Evolutionary conservation across 2,329 filamentous ascomycete species (phyloP).

Genomic region (Xylogone sp.): DNA sequence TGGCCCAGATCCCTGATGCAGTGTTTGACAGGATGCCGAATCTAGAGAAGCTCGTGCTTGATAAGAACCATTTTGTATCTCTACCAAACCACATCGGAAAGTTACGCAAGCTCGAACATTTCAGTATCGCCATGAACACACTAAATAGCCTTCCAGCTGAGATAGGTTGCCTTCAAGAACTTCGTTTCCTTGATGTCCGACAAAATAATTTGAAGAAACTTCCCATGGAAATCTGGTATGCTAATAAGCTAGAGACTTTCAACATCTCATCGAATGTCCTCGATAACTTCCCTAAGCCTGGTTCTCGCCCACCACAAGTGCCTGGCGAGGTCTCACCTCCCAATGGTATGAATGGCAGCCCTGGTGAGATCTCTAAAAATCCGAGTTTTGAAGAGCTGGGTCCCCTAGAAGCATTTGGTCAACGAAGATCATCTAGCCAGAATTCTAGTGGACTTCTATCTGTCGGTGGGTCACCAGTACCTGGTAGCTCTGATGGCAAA

Average conservation of each 20-base stretch:
- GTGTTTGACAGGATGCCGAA: slow-evolving; percentile 85
- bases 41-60: slow-evolving; percentile 81
- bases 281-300: slow-evolving; percentile 83
- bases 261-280: slow-evolving; percentile 96
- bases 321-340: slow-evolving; percentile 43
- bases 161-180: slow-evolving; percentile 80
- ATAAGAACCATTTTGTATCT: slow-evolving; percentile 94
- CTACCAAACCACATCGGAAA: slow-evolving; percentile 82
- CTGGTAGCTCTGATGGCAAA: slow-evolving; percentile 62
- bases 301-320: slow-evolving; percentile 62
- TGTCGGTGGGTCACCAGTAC: slow-evolving; percentile 68
- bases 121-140: slow-evolving; percentile 91
- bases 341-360: slow-evolving; percentile 11
- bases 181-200: slow-evolving; percentile 81
- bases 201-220: slow-evolving; percentile 90
- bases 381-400: slow-evolving; percentile 78
- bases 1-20: slow-evolving; percentile 82
- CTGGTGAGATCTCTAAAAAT: slow-evolving; percentile 44
- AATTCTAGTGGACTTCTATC: slow-evolving; percentile 73
- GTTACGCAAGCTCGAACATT: slow-evolving; percentile 77
- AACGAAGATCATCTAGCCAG: slow-evolving; percentile 73
- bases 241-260: slow-evolving; percentile 81
- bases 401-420: slow-evolving; percentile 56
- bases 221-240: slow-evolving; percentile 95
- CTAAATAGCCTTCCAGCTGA: slow-evolving; percentile 80